Conservation (phyloP, 306 rosid species). For the Hippophae gyantsensis region DNA sequence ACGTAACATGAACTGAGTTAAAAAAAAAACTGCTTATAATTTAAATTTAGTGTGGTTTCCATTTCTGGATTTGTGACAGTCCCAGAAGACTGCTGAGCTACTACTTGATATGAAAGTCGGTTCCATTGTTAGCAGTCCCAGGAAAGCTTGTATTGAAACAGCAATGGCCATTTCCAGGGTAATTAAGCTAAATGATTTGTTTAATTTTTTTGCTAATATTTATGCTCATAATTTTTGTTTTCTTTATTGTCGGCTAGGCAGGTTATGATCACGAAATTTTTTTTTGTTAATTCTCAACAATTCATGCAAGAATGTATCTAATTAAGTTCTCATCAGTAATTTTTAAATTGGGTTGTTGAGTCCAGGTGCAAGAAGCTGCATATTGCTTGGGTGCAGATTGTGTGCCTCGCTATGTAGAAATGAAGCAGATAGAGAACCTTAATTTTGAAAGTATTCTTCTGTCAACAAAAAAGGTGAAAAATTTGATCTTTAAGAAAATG, state of each 20-base stretch:
- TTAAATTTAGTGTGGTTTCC: constrained; percentile 28
- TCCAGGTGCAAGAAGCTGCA: constrained; percentile 90
- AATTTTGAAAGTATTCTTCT: constrained; percentile 42
- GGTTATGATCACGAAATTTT: constrained; percentile 21
- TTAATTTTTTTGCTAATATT: neutral
- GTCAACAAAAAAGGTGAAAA: constrained; percentile 49
- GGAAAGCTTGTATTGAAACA: constrained; percentile 63
- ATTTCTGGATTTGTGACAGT: constrained; percentile 39
- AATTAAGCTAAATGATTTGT: constrained; percentile 28
- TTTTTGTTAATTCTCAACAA: neutral
- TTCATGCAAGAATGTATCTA: too few relatives aligned
- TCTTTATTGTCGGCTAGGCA: constrained; percentile 7
- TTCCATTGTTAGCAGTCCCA: constrained; percentile 64
- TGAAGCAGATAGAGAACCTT: constrained; percentile 51
- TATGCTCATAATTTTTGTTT: neutral
- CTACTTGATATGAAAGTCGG: constrained; percentile 68
- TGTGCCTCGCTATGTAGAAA: constrained; percentile 75
- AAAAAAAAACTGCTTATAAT: neutral
- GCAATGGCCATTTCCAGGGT: constrained; percentile 60
- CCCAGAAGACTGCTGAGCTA: constrained; percentile 90
- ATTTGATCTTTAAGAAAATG: constrained; percentile 7
- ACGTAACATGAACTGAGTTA: too few relatives aligned
- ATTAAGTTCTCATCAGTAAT: too few relatives aligned
- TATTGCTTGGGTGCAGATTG: constrained; percentile 94
- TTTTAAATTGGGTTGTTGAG: neutral